A percentile compares a stretch with the other conserved stretches of the same genome.
Conservation (phyloP, 495 filamentous ascomycete genomes). For the Penicillium silybi region DNA sequence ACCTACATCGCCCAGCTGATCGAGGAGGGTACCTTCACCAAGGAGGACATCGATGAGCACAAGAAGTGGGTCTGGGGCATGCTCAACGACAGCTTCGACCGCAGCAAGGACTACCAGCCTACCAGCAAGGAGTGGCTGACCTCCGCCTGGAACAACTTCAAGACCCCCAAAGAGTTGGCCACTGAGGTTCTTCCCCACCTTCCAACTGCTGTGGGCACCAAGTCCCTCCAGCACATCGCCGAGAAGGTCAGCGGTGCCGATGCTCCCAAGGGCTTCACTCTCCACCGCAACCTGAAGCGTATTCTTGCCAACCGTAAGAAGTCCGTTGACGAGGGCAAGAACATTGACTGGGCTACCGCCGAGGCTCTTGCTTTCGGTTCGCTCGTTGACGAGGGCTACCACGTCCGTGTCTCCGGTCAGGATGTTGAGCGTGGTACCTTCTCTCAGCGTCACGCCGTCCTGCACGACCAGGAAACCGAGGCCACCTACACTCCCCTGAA, state of each 20-base stretch:
- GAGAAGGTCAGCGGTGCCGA: constrained; percentile 64
- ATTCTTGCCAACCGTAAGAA: constrained; percentile 88
- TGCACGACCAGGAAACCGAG: constrained; percentile 95
- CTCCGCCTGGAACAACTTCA: constrained; percentile 98
- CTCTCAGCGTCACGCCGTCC: constrained; percentile 94
- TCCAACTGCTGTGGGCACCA: constrained; percentile 70
- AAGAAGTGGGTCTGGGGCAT: constrained; percentile 99
- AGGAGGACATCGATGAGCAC: constrained; percentile 97
- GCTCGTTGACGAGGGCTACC: constrained; percentile 85
- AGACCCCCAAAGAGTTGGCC: constrained; percentile 95
- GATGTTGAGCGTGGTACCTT: constrained; percentile 99
- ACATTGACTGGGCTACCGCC: constrained; percentile 95
- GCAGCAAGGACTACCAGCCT: constrained; percentile 96
- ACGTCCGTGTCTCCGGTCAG: constrained; percentile 95
- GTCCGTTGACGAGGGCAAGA: constrained; percentile 86
- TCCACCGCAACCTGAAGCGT: constrained; percentile 95
- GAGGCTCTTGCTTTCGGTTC: constrained; percentile 95
- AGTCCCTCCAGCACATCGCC: constrained; percentile 73
- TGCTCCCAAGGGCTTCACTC: constrained; percentile 76
- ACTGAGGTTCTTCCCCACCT: constrained; percentile 92
- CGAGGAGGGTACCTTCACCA: constrained; percentile 87
- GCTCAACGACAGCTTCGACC: constrained; percentile 93
- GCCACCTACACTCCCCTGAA: constrained; percentile 89
- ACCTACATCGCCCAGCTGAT: constrained; percentile 87
- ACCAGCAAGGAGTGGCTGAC: constrained; percentile 97